Evolutionary conservation across 2,329 filamentous ascomycete species (phyloP), one percentile per base, ranked within the genome.

Genomic region (Thelonectria discophora): DNA sequence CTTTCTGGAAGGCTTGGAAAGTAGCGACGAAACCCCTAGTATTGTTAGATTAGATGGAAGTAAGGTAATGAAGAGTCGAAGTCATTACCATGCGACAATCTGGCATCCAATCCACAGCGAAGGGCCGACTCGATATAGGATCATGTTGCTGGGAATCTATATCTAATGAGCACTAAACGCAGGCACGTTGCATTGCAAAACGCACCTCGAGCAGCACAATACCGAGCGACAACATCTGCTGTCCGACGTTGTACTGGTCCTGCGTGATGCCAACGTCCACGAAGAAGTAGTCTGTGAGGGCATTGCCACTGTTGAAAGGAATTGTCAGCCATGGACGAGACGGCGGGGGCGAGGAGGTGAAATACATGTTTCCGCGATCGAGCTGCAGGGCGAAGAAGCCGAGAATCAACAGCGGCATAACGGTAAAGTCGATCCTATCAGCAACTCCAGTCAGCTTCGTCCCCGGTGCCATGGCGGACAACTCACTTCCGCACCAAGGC

Each of bases 211-310:
- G 72, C 4, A 82, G 67, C 3, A 83, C 80, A 39, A 83, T 83
- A 3, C 81, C 81, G 0, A 78, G 72, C 0, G 80, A 82, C 1
- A 83, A 68, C 30, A 84, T 71, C 62, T 82, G 79, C 13, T 80
- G 77, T 6, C 81, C 81, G 27, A 82, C 73, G 21, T 83, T 84
- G 67, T 82, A 78, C 57, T 84, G 79, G 57, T 82, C 78, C 12
- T 81, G 80, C 1, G 76, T 80, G 55, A 84, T 79, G 10, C 75
- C 72, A 9, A 84, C 75, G 62, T 84, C 82, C 20, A 75, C 66
- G 12, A 82, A 76, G 55, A 84, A 80, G 63, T 81, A 81, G 0
- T 70, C 68, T 11, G 80, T 82, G 32, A 82, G 69, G 3, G 80
- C 80, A 40, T 80, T 81, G 47, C 76, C 69, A 39, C 67, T 70